A percentile compares a stretch with the other conserved stretches of the same genome.
Conservation (phyloP, 257 asterid species). For the Cynanchum wilfordii region DNA sequence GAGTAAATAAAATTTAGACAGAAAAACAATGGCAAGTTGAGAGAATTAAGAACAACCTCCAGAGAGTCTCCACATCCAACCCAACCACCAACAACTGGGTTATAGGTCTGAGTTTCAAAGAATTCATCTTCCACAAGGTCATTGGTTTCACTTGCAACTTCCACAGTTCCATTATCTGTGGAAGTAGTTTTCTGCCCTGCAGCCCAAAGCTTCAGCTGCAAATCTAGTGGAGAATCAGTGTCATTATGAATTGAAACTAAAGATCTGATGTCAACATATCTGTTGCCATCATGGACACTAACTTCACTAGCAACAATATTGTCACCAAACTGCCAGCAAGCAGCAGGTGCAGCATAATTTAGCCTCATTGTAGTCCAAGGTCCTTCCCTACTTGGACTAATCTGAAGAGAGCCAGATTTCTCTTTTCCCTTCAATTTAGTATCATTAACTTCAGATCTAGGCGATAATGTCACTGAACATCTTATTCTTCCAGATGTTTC, state of each 20-base stretch:
- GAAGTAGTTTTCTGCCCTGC: slow-evolving; percentile 30
- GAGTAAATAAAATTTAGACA: background rate
- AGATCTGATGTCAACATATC: slow-evolving; percentile 73
- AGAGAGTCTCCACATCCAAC: slow-evolving; percentile 38
- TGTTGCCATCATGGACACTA: slow-evolving; percentile 59
- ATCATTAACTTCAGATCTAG: slow-evolving; percentile 36
- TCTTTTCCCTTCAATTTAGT: slow-evolving; percentile 30
- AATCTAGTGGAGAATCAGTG: slow-evolving; percentile 60
- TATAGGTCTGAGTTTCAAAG: slow-evolving; percentile 66
- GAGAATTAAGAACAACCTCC: slow-evolving; percentile 29
- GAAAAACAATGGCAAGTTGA: slow-evolving; percentile 1
- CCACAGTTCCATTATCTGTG: slow-evolving; percentile 26
- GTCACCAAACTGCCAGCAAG: slow-evolving; percentile 80
- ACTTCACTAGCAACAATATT: slow-evolving; percentile 93
- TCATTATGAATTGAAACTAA: slow-evolving; percentile 80
- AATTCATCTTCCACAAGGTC: slow-evolving; percentile 51
- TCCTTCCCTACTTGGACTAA: slow-evolving; percentile 79
- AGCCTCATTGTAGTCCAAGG: slow-evolving; percentile 89
- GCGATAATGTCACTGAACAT: slow-evolving; percentile 56
- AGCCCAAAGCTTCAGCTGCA: slow-evolving; percentile 55
- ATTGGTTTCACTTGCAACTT: slow-evolving; percentile 28
- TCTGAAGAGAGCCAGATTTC: slow-evolving; percentile 66
- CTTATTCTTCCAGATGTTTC: slow-evolving; percentile 50
- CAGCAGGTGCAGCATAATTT: slow-evolving; percentile 93
- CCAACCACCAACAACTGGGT: slow-evolving; percentile 66